phyloP scores from a whole-genome alignment of 257 asterid genomes.

The Eucommia ulmoides region DNA sequence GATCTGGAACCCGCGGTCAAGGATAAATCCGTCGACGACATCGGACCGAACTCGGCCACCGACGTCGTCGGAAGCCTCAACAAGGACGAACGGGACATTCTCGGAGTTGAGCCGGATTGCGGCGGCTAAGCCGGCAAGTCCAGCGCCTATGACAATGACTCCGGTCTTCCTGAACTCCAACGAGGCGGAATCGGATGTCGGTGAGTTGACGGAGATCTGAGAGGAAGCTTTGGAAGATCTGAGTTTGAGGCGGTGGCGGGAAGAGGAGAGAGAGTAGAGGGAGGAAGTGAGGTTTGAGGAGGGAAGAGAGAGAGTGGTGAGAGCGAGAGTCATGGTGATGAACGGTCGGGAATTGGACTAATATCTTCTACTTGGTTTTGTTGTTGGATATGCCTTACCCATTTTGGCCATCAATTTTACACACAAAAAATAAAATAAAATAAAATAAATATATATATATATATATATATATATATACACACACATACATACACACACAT shows the following conservation, averaged over 20 bases:
- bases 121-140: constrained; percentile 92
- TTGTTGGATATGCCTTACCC: too few species aligned
- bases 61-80: constrained; percentile 76
- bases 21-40: constrained; percentile 60
- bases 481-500: too few species aligned
- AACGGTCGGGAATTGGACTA: too few species aligned
- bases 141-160: constrained; percentile 76
- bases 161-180: constrained; percentile 28
- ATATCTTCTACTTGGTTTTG: too few species aligned
- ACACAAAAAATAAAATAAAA: too few species aligned
- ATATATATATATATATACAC: too few species aligned
- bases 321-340: constrained; percentile 2
- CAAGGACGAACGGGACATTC: constrained; percentile 55
- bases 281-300: constrained; percentile 8
- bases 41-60: constrained; percentile 98
- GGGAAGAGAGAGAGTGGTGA: constrained; percentile 14
- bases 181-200: constrained; percentile 21
- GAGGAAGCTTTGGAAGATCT: constrained; percentile 36
- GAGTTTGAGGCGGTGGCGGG: constrained; percentile 11
- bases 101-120: constrained; percentile 72
- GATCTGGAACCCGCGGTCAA: constrained; percentile 94
- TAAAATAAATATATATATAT: too few species aligned
- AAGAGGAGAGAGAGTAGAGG: constrained; percentile 4
- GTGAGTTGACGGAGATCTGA: constrained; percentile 28
- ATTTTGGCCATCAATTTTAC: too few species aligned